Evolutionary conservation across 2,329 filamentous ascomycete genomes (phyloP), one percentile per base, ranked within the genome.

Genomic region (Colletotrichum sp.): DNA sequence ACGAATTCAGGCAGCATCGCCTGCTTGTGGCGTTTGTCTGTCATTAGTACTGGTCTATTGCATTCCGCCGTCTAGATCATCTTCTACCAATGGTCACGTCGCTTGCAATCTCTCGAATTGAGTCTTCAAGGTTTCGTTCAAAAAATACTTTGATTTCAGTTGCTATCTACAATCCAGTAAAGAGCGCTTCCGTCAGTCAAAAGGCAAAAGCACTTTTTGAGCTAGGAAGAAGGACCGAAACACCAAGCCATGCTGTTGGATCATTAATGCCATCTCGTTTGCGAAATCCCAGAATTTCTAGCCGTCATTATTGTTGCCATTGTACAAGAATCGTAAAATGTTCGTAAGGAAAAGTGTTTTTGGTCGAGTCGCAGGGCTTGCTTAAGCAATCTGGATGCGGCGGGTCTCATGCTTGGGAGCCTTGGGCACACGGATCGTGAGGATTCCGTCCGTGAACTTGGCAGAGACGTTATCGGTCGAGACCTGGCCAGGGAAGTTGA

Each of bases 351-450:
- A 30, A 39, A 22, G 28, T 32, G 8, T 28, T 28, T 25, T 62
- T 62, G n/a, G 34, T 64, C 34, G 30, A 36, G 36, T 27, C 13
- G 34, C 10, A 16, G 16, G 3, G 34, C 1, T 8, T 39, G 22
- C 43, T 72, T 86, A 87, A 91, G 81, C 86, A 80, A 93, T 87
- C 34, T 83, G 79, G 79, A 93, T 91, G 84, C 89, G 90, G 79
- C 88, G 87, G 39, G 84, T 80, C 83, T 90, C 88, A 77, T 87
- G 86, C 88, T 90, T 91, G 85, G 89, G 90, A 28, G 90, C 89
- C 88, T 94, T 95, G 66, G 93, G 93, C 22, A 95, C 89, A 30
- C 87, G 81, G 75, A 95, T 88, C 78, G 83, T 90, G 78, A 95
- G 86, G 77, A 94, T 87, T 32, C 93, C 93, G 76, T 94, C 90